A percentile compares a stretch with the other conserved stretches of the same genome.
phyloP scores from a whole-genome alignment of 768 basidiomycete species.

The Lentinula lateritia region DNA sequence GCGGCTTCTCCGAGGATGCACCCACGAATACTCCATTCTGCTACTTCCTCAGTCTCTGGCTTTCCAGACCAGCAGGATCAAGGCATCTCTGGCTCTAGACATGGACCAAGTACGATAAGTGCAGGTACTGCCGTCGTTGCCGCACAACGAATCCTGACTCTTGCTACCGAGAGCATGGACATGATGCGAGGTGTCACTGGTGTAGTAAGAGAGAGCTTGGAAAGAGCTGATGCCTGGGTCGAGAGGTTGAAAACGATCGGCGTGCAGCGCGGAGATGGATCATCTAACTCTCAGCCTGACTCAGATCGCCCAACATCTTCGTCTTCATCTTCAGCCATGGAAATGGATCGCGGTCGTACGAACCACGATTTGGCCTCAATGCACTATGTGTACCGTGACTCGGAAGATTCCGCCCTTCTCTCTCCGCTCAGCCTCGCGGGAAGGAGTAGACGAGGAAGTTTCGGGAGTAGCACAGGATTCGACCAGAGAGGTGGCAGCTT shows the following conservation, averaged over 20 bases:
- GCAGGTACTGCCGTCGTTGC: slow-evolving; percentile 62
- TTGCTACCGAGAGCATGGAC: slow-evolving; percentile 88
- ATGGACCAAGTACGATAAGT: slow-evolving; percentile 12
- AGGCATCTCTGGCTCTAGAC: slow-evolving; percentile 7
- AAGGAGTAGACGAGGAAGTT: not conserved
- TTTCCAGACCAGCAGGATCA: not conserved
- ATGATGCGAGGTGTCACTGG: slow-evolving; percentile 89
- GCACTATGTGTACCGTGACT: not conserved
- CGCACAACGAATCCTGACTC: slow-evolving; percentile 73
- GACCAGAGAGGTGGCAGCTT: not conserved
- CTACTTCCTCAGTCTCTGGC: not conserved
- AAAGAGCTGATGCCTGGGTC: slow-evolving; percentile 89
- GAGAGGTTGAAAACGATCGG: slow-evolving; percentile 76
- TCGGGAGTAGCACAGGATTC: not conserved
- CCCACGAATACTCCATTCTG: not conserved
- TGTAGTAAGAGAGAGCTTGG: slow-evolving; percentile 83
- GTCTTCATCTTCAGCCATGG: not conserved
- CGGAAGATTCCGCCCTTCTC: not conserved
- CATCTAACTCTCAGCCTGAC: not conserved
- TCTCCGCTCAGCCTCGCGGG: not conserved
- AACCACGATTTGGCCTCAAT: not conserved
- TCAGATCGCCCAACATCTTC: not conserved
- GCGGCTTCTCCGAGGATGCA: slow-evolving; percentile 17
- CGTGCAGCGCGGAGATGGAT: slow-evolving; percentile 44
- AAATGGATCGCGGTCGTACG: not conserved